phyloP scores from a whole-genome alignment of 1,139 yeast genomes.

The Debaryomycetaceae sp. region DNA sequence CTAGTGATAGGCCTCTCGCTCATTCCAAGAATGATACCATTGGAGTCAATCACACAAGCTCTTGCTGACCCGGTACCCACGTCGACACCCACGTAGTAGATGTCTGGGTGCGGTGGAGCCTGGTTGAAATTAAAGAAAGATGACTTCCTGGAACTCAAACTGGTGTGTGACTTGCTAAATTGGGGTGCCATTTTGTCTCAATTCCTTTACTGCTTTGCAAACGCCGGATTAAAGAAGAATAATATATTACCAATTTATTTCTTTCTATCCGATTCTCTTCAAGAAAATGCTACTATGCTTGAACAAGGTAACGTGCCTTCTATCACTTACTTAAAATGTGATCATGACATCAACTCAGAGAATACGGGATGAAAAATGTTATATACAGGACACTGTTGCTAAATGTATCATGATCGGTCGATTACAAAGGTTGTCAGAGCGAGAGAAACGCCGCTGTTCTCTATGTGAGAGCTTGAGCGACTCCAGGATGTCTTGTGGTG shows the following conservation, averaged over 20 bases:
- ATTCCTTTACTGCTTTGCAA: neutral
- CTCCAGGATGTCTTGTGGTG: too few relatives aligned
- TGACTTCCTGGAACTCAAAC: slow-evolving; percentile 38
- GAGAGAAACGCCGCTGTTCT: too few relatives aligned
- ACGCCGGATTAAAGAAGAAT: neutral
- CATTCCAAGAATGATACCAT: slow-evolving; percentile 78
- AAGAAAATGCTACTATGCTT: neutral
- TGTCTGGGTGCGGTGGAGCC: slow-evolving; percentile 45
- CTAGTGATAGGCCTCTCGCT: slow-evolving; percentile 77
- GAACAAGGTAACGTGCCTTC: neutral
- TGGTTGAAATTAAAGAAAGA: slow-evolving; percentile 35
- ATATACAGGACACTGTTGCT: neutral
- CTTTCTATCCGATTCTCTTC: neutral
- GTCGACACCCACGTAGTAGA: slow-evolving; percentile 86
- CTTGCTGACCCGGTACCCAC: slow-evolving; percentile 98
- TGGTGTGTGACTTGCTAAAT: slow-evolving; percentile 30
- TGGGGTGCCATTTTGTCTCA: slow-evolving; percentile 10
- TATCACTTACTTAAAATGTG: neutral
- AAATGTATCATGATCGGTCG: neutral
- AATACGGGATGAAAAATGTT: neutral
- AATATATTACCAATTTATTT: neutral
- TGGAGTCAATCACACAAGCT: slow-evolving; percentile 83
- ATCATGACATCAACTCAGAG: neutral
- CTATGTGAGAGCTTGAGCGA: too few relatives aligned
- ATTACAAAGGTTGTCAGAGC: too few relatives aligned